Evolutionary conservation across 2,329 filamentous ascomycete genomes (phyloP).

Genomic region (Fusarium xylarioides): DNA sequence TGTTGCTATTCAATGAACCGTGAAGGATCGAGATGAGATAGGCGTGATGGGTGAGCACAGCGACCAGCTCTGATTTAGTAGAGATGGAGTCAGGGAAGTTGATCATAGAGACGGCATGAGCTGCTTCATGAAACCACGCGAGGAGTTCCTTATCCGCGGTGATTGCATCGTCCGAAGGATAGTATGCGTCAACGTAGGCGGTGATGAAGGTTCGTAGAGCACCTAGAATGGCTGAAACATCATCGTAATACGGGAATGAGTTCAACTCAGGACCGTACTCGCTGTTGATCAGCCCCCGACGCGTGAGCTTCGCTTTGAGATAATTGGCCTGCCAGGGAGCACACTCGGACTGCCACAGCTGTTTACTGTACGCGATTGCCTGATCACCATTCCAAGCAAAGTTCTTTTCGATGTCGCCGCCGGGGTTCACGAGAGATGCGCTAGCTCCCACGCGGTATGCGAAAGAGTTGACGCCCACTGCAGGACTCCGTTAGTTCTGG

Average conservation of each 20-base stretch:
- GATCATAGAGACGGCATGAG: background rate
- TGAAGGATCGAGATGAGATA: background rate
- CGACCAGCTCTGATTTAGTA: background rate
- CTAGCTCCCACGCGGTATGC: background rate
- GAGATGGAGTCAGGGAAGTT: background rate
- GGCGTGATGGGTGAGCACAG: background rate
- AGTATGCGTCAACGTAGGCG: background rate
- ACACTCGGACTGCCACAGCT: background rate
- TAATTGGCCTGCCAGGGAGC: background rate
- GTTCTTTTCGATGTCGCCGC: background rate
- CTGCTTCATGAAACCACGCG: background rate
- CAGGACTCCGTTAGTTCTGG: fast-evolving
- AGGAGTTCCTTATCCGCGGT: background rate
- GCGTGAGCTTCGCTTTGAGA: background rate
- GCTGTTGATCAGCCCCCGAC: background rate
- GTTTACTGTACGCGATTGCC: background rate
- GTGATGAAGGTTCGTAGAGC: background rate
- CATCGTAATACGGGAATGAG: background rate
- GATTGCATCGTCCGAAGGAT: background rate
- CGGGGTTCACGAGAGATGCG: fast-evolving
- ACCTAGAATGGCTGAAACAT: fast-evolving
- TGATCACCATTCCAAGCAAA: background rate
- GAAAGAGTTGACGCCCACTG: background rate
- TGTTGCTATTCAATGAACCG: background rate
- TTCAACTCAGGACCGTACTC: background rate